phyloP scores from a whole-genome alignment of 305 asterid species.

The Fraxinus sp. region DNA sequence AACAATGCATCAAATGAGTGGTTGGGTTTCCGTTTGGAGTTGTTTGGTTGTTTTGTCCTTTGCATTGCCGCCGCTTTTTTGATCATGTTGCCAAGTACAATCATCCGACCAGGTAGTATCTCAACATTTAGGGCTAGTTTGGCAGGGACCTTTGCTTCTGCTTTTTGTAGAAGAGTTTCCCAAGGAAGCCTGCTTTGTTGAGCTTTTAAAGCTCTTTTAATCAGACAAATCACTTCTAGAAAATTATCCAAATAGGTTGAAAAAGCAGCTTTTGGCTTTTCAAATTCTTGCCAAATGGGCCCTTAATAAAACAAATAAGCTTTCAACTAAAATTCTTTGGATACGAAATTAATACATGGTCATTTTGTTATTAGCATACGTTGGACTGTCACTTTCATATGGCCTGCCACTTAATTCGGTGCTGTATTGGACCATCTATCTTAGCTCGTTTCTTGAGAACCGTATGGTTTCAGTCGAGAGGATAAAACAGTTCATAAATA shows the following conservation, averaged over 20 bases:
- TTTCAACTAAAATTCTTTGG: slow-evolving; percentile 4
- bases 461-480: slow-evolving; percentile 78
- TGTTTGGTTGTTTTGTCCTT: slow-evolving; percentile 58
- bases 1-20: slow-evolving; percentile 66
- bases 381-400: slow-evolving; percentile 75
- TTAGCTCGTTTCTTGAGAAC: slow-evolving; percentile 53
- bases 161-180: neutral
- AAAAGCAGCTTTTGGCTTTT: neutral
- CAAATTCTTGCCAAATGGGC: neutral
- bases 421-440: slow-evolving; percentile 44
- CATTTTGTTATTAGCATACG: slow-evolving; percentile 35
- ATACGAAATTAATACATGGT: neutral
- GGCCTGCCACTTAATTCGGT: slow-evolving; percentile 56
- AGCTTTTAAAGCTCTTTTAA: neutral
- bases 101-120: slow-evolving; percentile 59
- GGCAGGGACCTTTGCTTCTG: neutral
- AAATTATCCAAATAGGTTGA: neutral
- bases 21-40: slow-evolving; percentile 77
- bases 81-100: slow-evolving; percentile 53
- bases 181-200: neutral
- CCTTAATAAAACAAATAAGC: neutral
- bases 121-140: neutral
- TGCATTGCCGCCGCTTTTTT: slow-evolving; percentile 50
- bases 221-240: neutral
- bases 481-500: slow-evolving; percentile 55